phyloP scores from a whole-genome alignment of 176 grass and related monocot genomes.

The Sorghum bicolor region Sorghum_bicolor_NCBIv3 NC_012873.2:66961501-66962000 shows the following conservation, averaged over 20 bases:
- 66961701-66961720: constrained; percentile 48
- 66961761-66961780: neutral
- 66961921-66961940: neutral
- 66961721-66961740: constrained; percentile 5
- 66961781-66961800: constrained; percentile 55
- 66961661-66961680: constrained; percentile 80
- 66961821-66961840: constrained; percentile 65
- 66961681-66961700: constrained; percentile 69
- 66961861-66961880: constrained; percentile 7
- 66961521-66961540: constrained; percentile 65
- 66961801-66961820: constrained; percentile 58
- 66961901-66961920: neutral
- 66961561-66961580: constrained; percentile 4
- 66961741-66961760: constrained; percentile 18
- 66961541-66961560: constrained; percentile 26
- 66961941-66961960: neutral
- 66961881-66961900: neutral
- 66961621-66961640: constrained; percentile 47
- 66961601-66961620: constrained; percentile 52
- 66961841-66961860: constrained; percentile 15
- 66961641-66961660: constrained; percentile 69
- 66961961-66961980: constrained; percentile 2
- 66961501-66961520: constrained; percentile 36
- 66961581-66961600: constrained; percentile 12
- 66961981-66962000: constrained; percentile 68